Base-by-base conservation (phyloP, 768 basidiomycete genomes). In the Amanita pseudoporphyria region DNA sequence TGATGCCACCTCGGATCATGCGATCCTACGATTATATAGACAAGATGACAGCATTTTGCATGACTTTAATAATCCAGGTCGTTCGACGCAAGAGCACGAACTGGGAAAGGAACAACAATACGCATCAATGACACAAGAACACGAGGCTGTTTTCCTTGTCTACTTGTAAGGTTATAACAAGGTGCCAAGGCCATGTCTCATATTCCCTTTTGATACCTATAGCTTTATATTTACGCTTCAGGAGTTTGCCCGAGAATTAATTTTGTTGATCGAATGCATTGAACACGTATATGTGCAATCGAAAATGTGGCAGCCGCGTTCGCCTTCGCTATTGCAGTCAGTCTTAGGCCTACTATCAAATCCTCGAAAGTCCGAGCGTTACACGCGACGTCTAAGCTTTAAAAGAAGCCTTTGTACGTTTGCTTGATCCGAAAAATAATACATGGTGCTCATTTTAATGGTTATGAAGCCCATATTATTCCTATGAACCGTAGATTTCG, bases 181-280 rank as follows among this genome's bases (percentile, higher is more conserved):
- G n/a, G 33, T n/a, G 6, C 13, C 44, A 16, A 9, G 9, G 14
- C 24, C 26, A 43, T 21, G 19, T 9, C 24, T 49, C 12, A 51
- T 47, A 52, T 33, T 57, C 22, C 6, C 35, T 28, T 28, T 3
- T 35, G 21, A 14, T 4, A 16, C 24, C 28, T 13, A 24, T 54
- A 96, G 93, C 70, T 97, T 95, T 66, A 86, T 96, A 55, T 99
- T 97, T 66, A 95, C 92, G 0, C 63, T 97, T 38, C 92, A 99
- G 65, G 96, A 98, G 61, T 97, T 97, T 61, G 78, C 89, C 6
- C 72, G 77, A 51, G 95, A 98, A 63, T 65, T 95, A 45, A 71
- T 85, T 28, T 81, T 79, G 16, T 78, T 98, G 9, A 76, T 89
- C 0, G 88, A 93, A 60, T 83, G 88, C 6, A 87, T 97, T 74